Evolutionary conservation across 768 basidiomycete species (phyloP), one percentile per base, ranked within the genome.

Genomic region (Hygrophoropsis aurantiaca): DNA sequence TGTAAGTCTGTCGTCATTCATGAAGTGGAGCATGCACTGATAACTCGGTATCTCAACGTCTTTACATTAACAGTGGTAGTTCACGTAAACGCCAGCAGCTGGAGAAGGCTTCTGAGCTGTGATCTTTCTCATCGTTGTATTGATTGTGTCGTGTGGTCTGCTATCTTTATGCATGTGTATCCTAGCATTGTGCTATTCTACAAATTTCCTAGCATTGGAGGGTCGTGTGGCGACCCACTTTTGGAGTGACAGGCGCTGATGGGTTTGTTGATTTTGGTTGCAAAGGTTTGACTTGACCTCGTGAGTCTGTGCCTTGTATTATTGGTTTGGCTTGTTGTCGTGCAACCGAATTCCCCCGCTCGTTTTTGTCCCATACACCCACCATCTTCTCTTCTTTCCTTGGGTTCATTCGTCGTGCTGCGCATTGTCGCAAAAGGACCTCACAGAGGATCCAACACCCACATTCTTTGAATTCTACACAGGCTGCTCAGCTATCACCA

Each of bases 61-160:
- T 26, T 25, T 36, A 35, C n/a, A 32, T 11, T 40, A 44, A 20
- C 53, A 82, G 82, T 44, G 74, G 75, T 42, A 69, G 79, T 18
- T 77, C 85, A 39, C 75, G 86, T 46, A 88, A 88, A 62, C 75
- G 84, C 42, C 79, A 80, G 46, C 87, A 87, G 51, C 65, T 88
- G 24, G 80, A 87, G 56, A 78, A 74, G 58, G 84, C 85, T 2
- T 59, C 65, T n/a, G 74, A 76, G 33, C 53, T 64, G 44, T 77
- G 72, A 44, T 61, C 47, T 53, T 55, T 13, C 10, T 30, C 27
- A 13, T 30, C 27, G 27, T 30, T 30, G 27, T 30, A 30, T 30
- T 30, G 27, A 30, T 13, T 6, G 13, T 30, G 27, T 13, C 27
- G 6, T 13, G 27, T 30, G 13, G 13, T 30, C 27, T 30, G 27